Evolutionary conservation across 1,284 basidiomycete genomes (phyloP), one percentile per base, ranked within the genome.

Genomic region (Earliella scabrosa): DNA sequence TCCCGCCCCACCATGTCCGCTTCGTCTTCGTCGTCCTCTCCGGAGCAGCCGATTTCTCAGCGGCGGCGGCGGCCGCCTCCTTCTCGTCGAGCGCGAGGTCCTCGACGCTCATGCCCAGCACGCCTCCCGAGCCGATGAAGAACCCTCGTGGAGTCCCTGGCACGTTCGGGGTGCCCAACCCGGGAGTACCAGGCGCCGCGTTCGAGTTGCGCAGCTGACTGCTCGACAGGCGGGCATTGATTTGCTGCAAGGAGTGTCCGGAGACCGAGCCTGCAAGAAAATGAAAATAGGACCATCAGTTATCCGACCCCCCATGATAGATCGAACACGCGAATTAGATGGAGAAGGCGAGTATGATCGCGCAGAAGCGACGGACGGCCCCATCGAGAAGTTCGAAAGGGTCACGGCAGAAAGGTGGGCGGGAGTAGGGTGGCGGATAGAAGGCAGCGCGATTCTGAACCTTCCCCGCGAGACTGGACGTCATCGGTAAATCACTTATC

Each of bases 1-100:
- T 72, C 43, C 66, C 63, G 45, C 74, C 70, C 55, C 68, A 75
- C 73, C 74, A 75, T 32, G 69, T 73, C 52, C 72, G 57, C 64
- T 69, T 51, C n/a, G 66, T 68, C 64, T 65, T 67, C 34, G 65
- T 69, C 54, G 58, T 47, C 5, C 38, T 62, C 32, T 50, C 50
- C 6, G 29, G 13, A 31, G 48, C 59, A 20, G 54, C 60, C 47
- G 52, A 53, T 55, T 70, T 50, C 26, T 58, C 55, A 39, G 62
- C 54, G 29, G 67, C 66, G 21, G 65, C 60, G 18, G 67, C 66
- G 21, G 65, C 60, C n/a, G 68, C 71, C 66, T 73, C 75, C 65
- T 78, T 77, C 44, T 66, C 66, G 16, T 40, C 54, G 13, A 56
- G 36, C 40, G 67, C 65, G 47, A 74, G 59, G 39, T 66, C 64